A percentile compares a stretch with the other conserved stretches of the same genome.
These are phyloP conservation scores for Backusella psychrophila DNA, from an alignment of 192 early-diverging fungal species.

Conservation along the genomic window DNA sequence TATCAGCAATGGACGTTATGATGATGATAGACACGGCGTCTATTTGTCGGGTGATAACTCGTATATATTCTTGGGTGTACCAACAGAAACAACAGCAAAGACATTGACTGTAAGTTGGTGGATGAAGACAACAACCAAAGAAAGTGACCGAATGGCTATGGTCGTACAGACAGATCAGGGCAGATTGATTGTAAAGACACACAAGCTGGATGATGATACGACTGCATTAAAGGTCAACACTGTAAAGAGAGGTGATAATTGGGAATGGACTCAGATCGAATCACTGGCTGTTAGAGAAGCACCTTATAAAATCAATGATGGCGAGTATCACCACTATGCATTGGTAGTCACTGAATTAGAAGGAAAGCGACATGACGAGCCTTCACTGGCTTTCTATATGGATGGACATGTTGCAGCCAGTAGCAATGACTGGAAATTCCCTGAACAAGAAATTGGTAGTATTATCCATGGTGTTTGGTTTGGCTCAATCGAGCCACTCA, in stretches of 20 bases:
- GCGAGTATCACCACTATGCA: constrained; percentile 29
- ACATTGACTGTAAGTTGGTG: constrained; percentile 34
- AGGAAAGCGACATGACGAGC: not conserved
- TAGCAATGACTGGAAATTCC: constrained; percentile 13
- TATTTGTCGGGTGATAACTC: constrained; percentile 19
- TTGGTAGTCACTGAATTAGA: constrained; percentile 1
- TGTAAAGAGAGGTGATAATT: not conserved
- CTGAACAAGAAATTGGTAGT: constrained; percentile 6
- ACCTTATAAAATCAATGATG: not conserved
- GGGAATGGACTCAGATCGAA: not conserved
- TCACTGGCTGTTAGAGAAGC: not conserved
- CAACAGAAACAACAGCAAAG: not conserved
- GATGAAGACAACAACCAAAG: constrained; percentile 22
- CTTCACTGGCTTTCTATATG: constrained; percentile 23
- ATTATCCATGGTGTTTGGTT: constrained; percentile 32
- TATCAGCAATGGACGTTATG: constrained; percentile 13
- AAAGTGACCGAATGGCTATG: constrained; percentile 21
- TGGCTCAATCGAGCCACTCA: constrained; percentile 31
- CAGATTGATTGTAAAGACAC: constrained; percentile 17
- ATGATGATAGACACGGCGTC: not conserved
- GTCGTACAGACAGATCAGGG: constrained; percentile 31
- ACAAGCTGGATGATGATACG: not conserved
- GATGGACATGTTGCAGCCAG: constrained; percentile 33
- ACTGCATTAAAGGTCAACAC: not conserved
- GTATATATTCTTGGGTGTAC: constrained; percentile 33